phyloP scores from a whole-genome alignment of 306 rosid species.

The Cicer pinnatifidum region DNA sequence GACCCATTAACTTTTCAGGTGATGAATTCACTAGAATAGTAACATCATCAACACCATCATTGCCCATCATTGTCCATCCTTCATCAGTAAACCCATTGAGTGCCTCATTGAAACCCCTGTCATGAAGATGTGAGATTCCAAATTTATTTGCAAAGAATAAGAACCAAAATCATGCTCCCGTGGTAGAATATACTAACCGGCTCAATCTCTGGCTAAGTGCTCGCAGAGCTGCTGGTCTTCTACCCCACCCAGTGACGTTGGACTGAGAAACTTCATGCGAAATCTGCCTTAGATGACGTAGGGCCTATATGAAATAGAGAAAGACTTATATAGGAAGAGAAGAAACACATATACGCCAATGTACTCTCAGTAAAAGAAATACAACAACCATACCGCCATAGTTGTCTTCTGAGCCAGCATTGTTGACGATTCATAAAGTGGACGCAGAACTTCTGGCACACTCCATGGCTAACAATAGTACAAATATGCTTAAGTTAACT shows the following conservation, averaged over 20 bases:
- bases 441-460: constrained; percentile 94
- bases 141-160: constrained; percentile 21
- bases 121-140: constrained; percentile 45
- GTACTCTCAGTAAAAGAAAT: constrained; percentile 23
- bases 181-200: constrained; percentile 57
- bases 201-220: constrained; percentile 91
- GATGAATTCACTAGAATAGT: constrained; percentile 86
- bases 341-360: constrained; percentile 7
- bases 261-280: constrained; percentile 95
- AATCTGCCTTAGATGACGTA: constrained; percentile 91
- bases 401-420: constrained; percentile 93
- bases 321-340: constrained; percentile 5
- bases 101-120: constrained; percentile 97
- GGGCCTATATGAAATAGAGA: constrained; percentile 57
- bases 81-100: constrained; percentile 95
- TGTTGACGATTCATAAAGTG: constrained; percentile 88
- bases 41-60: constrained; percentile 92
- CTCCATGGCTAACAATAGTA: constrained; percentile 78
- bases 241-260: constrained; percentile 87
- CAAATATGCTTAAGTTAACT: constrained; percentile 34
- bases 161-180: constrained; percentile 4
- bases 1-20: constrained; percentile 89
- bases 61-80: constrained; percentile 96
- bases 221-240: constrained; percentile 93
- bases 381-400: constrained; percentile 75